Evolutionary conservation across 352 stramenopile genomes (phyloP), one percentile per base, ranked within the genome.

Genomic region (Pythium monospermum): DNA sequence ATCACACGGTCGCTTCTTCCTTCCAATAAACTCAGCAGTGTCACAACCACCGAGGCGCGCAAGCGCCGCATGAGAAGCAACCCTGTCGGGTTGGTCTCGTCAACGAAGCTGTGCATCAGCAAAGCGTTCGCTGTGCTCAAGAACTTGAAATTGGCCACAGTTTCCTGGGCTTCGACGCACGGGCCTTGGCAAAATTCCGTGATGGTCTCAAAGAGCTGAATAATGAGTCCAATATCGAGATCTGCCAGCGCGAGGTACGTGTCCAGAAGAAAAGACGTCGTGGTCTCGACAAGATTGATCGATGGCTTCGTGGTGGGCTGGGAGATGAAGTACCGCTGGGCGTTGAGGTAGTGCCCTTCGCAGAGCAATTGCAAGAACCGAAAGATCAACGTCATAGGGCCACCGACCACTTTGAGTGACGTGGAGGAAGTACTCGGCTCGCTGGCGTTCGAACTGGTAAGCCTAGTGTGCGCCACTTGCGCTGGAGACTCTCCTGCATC

Each of bases 151-250:
- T 85, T 87, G 0, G 75, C 74, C 4, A 88, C 76, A 6, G 74
- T 86, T 43, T 83, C 65, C 52, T 91, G 79, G 0, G 79, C 76
- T 72, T 87, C 79, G 11, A 71, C 50, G 36, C 79, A 91, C 1
- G 74, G 79, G 6, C 79, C 79, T 55, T 91, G 79, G n/a, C 79
- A 91, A 48, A 83, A 86, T 47, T 91, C 79, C 2, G 76, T 77
- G 25, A 91, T 81, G 5, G 79, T 88, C 33, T 87, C 75, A 49
- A 91, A 87, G 2, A 91, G 30, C 50, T 91, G 79, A 5, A 76
- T 83, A 3, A 88, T 59, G 22, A 91, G 51, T 2, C 48, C 66
- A 8, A 85, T 61, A 21, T 84, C 69, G n/a, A 73, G 28, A 40
- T 81, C 65, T 5, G 69, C 68, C 7, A 87, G 48, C 1, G 64